These are phyloP conservation scores for Pestalotiopsis sp. DNA, from an alignment of 2,329 filamentous ascomycete genomes.

Conservation along the genomic window DNA sequence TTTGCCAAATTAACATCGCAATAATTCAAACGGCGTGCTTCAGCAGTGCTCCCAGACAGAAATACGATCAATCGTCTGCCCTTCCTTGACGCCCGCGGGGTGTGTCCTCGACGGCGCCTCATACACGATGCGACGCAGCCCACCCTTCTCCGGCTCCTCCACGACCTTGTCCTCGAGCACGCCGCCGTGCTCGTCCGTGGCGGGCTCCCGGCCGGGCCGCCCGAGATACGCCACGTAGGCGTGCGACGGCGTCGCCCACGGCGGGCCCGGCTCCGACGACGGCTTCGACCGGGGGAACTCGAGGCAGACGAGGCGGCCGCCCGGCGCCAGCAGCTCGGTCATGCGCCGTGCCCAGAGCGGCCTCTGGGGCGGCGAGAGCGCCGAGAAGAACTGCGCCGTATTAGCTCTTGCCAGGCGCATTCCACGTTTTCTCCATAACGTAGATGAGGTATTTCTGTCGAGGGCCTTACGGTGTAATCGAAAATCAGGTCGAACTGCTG, in stretches of 20 bases:
- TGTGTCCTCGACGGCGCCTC: conserved; percentile 53
- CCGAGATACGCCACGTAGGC: conserved; percentile 73
- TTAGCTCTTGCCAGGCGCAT: not conserved
- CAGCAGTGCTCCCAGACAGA: conserved; percentile 48
- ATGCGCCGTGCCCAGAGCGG: conserved; percentile 55
- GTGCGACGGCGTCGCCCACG: conserved; percentile 67
- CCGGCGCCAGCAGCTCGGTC: conserved; percentile 46
- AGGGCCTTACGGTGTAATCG: conserved; percentile 58
- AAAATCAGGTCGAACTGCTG: conserved; percentile 64
- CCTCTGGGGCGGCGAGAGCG: conserved; percentile 54
- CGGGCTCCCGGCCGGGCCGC: conserved; percentile 66
- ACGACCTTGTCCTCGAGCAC: conserved; percentile 34
- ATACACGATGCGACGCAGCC: conserved; percentile 46
- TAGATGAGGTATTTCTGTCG: not conserved
- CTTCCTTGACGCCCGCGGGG: conserved; percentile 35
- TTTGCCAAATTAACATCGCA: not conserved
- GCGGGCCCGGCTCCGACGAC: conserved; percentile 66
- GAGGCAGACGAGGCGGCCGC: conserved; percentile 61
- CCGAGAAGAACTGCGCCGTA: conserved; percentile 57
- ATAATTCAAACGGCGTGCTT: not conserved
- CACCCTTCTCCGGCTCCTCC: conserved; percentile 33
- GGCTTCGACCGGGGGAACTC: conserved; percentile 78
- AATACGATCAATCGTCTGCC: conserved; percentile 45
- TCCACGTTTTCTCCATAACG: not conserved
- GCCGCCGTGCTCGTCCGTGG: conserved; percentile 50